phyloP scores from a whole-genome alignment of 345 rosid genomes.

The Cardamine occulta region DNA sequence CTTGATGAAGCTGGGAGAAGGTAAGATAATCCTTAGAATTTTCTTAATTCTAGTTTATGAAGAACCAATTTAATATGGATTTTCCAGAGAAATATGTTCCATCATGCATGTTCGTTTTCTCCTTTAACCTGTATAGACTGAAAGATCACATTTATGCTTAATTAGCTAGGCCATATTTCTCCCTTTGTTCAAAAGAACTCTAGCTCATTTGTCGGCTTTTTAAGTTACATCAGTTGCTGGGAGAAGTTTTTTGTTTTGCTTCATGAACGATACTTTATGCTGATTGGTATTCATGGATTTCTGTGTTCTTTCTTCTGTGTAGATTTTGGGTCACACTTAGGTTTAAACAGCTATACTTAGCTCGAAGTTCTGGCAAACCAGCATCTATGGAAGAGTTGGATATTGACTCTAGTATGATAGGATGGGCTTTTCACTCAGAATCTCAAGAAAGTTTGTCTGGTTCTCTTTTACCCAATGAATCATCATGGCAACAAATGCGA shows the following conservation, averaged over 20 bases:
- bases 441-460: constrained; percentile 74
- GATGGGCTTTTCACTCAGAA: constrained; percentile 95
- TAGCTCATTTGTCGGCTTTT: constrained; percentile 15
- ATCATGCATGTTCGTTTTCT: constrained; percentile 21
- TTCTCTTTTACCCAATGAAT: constrained; percentile 69
- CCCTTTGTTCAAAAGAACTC: not conserved
- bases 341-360: constrained; percentile 65
- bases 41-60: constrained; percentile 2
- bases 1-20: constrained; percentile 90
- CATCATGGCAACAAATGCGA: constrained; percentile 88
- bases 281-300: constrained; percentile 25
- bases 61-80: constrained; percentile 4
- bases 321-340: constrained; percentile 89
- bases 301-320: constrained; percentile 41
- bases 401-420: constrained; percentile 66
- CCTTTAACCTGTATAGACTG: constrained; percentile 8
- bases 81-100: constrained; percentile 2
- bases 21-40: constrained; percentile 44
- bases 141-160: not conserved
- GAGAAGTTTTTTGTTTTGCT: constrained; percentile 17
- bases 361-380: constrained; percentile 61
- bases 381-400: constrained; percentile 65
- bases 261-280: constrained; percentile 23
- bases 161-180: constrained; percentile 12
- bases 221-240: constrained; percentile 29